A percentile compares a stretch with the other conserved stretches of the same genome.
Evolutionary conservation across 2,329 filamentous ascomycete genomes (phyloP).

Genomic region (Nothophoma quercina): DNA sequence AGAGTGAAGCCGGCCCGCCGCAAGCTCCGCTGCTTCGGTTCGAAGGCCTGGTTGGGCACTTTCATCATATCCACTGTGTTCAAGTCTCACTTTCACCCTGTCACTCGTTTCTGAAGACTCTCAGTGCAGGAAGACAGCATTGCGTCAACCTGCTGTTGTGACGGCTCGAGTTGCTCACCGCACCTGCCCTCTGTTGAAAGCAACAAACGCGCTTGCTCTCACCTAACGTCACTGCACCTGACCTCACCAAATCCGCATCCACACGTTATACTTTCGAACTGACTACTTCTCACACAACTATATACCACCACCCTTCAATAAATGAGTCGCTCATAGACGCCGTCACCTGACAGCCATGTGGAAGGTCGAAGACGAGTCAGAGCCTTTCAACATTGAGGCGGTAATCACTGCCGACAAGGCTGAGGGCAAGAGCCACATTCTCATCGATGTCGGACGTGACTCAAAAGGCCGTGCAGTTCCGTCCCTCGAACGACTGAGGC

Average conservation of each 20-base stretch:
- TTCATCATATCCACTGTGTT: too few species aligned
- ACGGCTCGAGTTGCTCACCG: not conserved
- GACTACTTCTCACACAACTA: too few species aligned
- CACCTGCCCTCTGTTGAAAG: not conserved
- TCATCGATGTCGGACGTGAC: constrained; percentile 28
- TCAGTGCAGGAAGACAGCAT: too few species aligned
- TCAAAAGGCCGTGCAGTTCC: constrained; percentile 8
- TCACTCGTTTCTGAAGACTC: too few species aligned
- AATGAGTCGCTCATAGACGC: not conserved
- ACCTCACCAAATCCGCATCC: not conserved
- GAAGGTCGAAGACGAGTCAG: constrained; percentile 18
- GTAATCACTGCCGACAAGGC: constrained; percentile 19
- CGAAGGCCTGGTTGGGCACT: too few species aligned
- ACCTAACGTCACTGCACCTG: constrained; percentile 2
- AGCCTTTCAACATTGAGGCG: constrained; percentile 23
- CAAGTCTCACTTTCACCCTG: too few species aligned
- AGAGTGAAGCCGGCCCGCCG: too few species aligned
- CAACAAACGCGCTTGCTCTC: constrained; percentile 5
- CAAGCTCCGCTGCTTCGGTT: too few species aligned
- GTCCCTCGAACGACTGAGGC: constrained; percentile 21
- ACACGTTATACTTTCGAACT: not conserved
- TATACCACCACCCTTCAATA: too few species aligned
- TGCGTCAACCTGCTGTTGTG: not conserved
- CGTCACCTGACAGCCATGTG: constrained; percentile 14
- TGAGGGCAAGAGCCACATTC: constrained; percentile 18